Evolutionary conservation across 225 moss, liverwort and hornwort species (phyloP).

Genomic region (Rhytidiadelphus loreus): DNA sequence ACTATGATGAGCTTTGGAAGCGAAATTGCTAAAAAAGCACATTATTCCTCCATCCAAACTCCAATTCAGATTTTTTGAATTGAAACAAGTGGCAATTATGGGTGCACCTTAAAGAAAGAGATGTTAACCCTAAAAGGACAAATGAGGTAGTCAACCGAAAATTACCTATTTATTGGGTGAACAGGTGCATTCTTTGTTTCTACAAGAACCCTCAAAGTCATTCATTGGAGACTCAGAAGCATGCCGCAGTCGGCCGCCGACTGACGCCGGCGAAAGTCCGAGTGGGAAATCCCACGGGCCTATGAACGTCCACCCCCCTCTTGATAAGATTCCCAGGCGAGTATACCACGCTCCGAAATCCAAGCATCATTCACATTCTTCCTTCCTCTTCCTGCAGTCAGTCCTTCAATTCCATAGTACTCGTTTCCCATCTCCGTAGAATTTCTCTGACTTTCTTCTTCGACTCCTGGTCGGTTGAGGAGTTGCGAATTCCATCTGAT

Average conservation of each 20-base stretch:
- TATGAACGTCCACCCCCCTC: not conserved
- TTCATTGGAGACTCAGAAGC: not conserved
- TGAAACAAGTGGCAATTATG: not conserved
- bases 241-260: not conserved
- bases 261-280: not conserved
- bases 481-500: not conserved
- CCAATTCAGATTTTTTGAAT: not conserved
- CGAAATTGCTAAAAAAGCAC: not conserved
- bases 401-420: too few relatives aligned
- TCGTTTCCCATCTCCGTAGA: not conserved
- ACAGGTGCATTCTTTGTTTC: not conserved
- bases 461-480: not conserved
- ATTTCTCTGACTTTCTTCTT: not conserved
- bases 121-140: not conserved
- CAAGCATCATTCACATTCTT: not conserved
- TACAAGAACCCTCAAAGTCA: not conserved
- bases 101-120: fast-evolving
- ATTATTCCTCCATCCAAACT: not conserved
- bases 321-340: not conserved
- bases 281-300: not conserved
- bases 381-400: not conserved
- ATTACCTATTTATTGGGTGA: not conserved
- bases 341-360: not conserved
- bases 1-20: not conserved
- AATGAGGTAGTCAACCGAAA: not conserved